phyloP scores from a whole-genome alignment of 2,329 filamentous ascomycete species.

The Penicillium sclerotigenum region DNA sequence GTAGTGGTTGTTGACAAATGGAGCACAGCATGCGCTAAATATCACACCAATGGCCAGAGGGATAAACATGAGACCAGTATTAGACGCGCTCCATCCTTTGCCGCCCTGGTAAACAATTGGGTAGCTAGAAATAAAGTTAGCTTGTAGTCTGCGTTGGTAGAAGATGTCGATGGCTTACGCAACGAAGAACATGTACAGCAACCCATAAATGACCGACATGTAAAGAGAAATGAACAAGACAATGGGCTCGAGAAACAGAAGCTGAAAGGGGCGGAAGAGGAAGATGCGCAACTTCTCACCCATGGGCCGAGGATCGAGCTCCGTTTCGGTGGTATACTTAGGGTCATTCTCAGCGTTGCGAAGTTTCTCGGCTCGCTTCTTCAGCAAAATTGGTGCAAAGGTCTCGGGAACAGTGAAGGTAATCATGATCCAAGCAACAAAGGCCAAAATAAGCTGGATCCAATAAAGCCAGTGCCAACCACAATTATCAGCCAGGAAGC shows the following conservation, averaged over 20 bases:
- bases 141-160: neutral
- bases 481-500: constrained; percentile 65
- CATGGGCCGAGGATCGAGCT: constrained; percentile 70
- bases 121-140: constrained; percentile 28
- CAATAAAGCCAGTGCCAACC: constrained; percentile 86
- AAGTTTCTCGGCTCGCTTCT: constrained; percentile 66
- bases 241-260: constrained; percentile 79
- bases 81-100: constrained; percentile 72
- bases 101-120: constrained; percentile 70
- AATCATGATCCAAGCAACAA: constrained; percentile 68
- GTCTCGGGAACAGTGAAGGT: constrained; percentile 89
- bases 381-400: constrained; percentile 76
- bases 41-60: constrained; percentile 75
- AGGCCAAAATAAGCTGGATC: constrained; percentile 76
- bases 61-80: constrained; percentile 83
- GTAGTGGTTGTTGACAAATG: constrained; percentile 79
- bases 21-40: constrained; percentile 62
- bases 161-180: constrained; percentile 47
- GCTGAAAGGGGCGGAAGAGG: constrained; percentile 77
- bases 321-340: constrained; percentile 73
- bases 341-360: constrained; percentile 65
- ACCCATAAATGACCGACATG: constrained; percentile 68
- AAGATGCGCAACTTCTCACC: constrained; percentile 69
- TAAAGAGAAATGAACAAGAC: constrained; percentile 80
- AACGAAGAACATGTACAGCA: constrained; percentile 54